These are phyloP conservation scores for Mrakia blollopis DNA, from an alignment of 768 basidiomycete species.

Conservation along the genomic window DNA sequence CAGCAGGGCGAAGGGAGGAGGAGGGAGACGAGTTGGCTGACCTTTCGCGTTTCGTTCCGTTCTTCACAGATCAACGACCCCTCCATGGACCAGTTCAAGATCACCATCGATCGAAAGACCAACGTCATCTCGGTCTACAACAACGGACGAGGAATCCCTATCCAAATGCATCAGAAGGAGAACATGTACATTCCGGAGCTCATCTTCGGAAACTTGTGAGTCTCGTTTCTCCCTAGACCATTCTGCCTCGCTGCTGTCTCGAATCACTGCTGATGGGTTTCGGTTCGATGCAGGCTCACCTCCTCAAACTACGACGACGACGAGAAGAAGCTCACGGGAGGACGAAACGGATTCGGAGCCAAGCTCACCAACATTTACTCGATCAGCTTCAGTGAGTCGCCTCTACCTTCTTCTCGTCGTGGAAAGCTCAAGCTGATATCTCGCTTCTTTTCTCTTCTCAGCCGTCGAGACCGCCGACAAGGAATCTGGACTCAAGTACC, in stretches of 20 bases:
- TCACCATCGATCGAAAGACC: slow-evolving; percentile 76
- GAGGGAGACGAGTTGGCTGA: not conserved
- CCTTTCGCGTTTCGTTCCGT: too few species aligned
- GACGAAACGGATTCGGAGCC: slow-evolving; percentile 96
- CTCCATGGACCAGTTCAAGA: slow-evolving; percentile 84
- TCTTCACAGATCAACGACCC: slow-evolving; percentile 74
- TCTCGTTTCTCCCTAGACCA: not conserved
- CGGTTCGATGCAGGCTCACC: slow-evolving; percentile 51
- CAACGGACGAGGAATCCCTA: slow-evolving; percentile 92
- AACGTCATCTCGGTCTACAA: slow-evolving; percentile 88
- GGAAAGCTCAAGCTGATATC: not conserved
- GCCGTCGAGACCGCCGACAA: slow-evolving; percentile 90
- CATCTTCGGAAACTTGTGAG: slow-evolving; percentile 83
- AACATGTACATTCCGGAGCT: slow-evolving; percentile 94
- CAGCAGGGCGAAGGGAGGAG: too few species aligned
- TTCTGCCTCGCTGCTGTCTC: not conserved
- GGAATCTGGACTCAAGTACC: slow-evolving; percentile 79
- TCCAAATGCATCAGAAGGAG: slow-evolving; percentile 89
- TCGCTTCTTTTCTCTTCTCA: slow-evolving; percentile 3
- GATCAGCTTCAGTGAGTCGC: slow-evolving; percentile 64
- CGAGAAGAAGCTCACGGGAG: slow-evolving; percentile 97
- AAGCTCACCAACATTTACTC: slow-evolving; percentile 99
- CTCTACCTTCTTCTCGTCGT: not conserved
- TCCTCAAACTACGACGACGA: slow-evolving; percentile 98
- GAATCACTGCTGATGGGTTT: not conserved